Base-by-base conservation (phyloP, 1,284 basidiomycete species). In the Cronartium quercuum region DNA sequence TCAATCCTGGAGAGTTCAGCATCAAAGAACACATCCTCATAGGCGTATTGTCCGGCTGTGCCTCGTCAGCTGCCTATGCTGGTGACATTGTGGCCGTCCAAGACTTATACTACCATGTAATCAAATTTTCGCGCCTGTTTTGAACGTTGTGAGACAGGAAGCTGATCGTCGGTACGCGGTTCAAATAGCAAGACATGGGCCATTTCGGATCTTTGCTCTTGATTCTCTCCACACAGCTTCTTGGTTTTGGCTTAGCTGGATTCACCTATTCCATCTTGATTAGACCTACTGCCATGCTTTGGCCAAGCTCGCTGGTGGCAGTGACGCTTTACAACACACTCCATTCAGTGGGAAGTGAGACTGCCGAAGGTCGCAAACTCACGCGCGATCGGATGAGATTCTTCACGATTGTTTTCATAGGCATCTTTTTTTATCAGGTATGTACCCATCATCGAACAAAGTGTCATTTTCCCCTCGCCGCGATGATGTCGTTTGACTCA, bases 221-320 rank as follows among this genome's bases (percentile, higher is more conserved):
- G 1, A 82, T 86, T 1, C 82, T 86, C 63, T 83, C 83, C 3
- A 86, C 85, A 1, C 86, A 86, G 77, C 82, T 85, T 63, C 83
- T 86, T 35, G 85, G 85, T 1, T 86, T 85, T 73, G 85, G 85
- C 0, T 79, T 86, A 3, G 83, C 83, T 7, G 85, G 85, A 76
- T 40, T 80, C n/a, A 81, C 82, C 42, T 82, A 82, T 37, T 68
- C 69, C 3, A 62, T 76, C 21, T 74, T 82, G 18, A 78, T 83
- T 7, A 79, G 82, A 44, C 81, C 82, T 2, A 79, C 80, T 3
- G 78, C 77, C 24, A 82, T 81, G 81, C 67, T 82, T 35, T 81
- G 79, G 71, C 78, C 79, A 1, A 73, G 77, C 51, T 76, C 81
- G 13, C 76, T 83, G 15, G 82, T 83, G 13, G 78, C 80, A 1